These are phyloP conservation scores for Alnus rubra DNA, from an alignment of 306 rosid species.

Conservation along the genomic window DNA sequence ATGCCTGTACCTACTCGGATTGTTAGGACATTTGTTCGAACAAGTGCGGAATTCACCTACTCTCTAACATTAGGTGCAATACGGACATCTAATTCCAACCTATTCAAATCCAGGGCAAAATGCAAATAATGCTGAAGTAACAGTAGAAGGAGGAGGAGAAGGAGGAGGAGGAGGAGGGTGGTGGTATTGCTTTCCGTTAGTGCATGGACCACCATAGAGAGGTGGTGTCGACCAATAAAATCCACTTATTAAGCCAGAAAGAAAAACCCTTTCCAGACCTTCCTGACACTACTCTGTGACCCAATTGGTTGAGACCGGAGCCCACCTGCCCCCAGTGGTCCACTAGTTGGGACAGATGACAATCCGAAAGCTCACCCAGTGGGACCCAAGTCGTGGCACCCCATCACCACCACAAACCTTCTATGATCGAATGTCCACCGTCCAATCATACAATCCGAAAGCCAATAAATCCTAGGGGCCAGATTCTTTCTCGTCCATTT, in stretches of 20 bases:
- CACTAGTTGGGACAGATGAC: slow-evolving; percentile 20
- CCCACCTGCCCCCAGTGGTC: slow-evolving; percentile 34
- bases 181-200: neutral
- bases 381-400: slow-evolving; percentile 27
- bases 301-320: slow-evolving; percentile 12
- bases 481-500: neutral
- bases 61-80: too few relatives aligned
- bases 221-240: slow-evolving; percentile 18
- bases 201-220: slow-evolving; percentile 28
- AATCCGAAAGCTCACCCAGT: neutral
- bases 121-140: neutral
- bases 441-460: neutral
- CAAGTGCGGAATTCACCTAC: too few relatives aligned
- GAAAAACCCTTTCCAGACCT: slow-evolving; percentile 23
- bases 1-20: too few relatives aligned
- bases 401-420: neutral
- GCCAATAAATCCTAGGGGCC: neutral
- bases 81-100: too few relatives aligned
- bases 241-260: slow-evolving; percentile 21
- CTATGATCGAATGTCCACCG: slow-evolving; percentile 19
- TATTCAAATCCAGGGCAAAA: too few relatives aligned
- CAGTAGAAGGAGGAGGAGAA: neutral
- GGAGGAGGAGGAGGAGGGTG: neutral
- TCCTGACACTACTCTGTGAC: slow-evolving; percentile 19
- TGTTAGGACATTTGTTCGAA: too few relatives aligned